Percentiles rank a stretch among this genome's conserved stretches.
Evolutionary conservation across 2,329 filamentous ascomycete species (phyloP).

Genomic region (Laburnicola sp.): DNA sequence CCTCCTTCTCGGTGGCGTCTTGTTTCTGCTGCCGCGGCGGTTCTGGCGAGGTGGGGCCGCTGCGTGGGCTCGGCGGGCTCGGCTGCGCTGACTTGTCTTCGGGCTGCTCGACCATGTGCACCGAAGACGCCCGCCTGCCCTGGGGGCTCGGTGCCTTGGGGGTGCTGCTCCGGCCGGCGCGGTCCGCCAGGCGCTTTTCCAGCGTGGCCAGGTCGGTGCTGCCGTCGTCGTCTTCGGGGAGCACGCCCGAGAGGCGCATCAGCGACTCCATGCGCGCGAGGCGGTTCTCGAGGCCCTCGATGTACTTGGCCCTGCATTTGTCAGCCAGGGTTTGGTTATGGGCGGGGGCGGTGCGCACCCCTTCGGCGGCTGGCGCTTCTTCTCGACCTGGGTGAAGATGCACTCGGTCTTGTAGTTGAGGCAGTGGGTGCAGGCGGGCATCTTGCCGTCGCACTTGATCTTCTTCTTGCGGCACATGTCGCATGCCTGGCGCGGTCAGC

Average conservation of each 20-base stretch:
- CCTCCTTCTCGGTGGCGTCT: conserved; percentile 56
- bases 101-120: conserved; percentile 46
- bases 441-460: conserved; percentile 97
- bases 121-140: conserved; percentile 35
- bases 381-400: conserved; percentile 96
- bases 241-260: conserved; percentile 79
- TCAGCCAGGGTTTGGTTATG: conserved; percentile 9
- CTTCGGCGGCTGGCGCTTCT: conserved; percentile 96
- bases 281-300: conserved; percentile 93
- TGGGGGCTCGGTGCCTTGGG: conserved; percentile 22
- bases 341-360: conserved; percentile 60
- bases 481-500: conserved; percentile 66
- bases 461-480: conserved; percentile 96
- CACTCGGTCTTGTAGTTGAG: conserved; percentile 98
- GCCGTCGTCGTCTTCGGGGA: conserved; percentile 82
- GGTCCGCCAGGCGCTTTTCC: conserved; percentile 71
- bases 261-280: conserved; percentile 95
- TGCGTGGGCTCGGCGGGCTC: conserved; percentile 55
- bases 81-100: conserved; percentile 45
- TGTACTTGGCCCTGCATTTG: conserved; percentile 80
- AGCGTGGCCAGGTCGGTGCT: conserved; percentile 85
- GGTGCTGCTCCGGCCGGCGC: conserved; percentile 34
- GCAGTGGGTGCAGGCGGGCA: conserved; percentile 93
- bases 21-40: conserved; percentile 42
- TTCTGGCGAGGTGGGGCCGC: conserved; percentile 56